Base-by-base conservation (phyloP, 305 asterid genomes). In the Plantago coronopus region DNA sequence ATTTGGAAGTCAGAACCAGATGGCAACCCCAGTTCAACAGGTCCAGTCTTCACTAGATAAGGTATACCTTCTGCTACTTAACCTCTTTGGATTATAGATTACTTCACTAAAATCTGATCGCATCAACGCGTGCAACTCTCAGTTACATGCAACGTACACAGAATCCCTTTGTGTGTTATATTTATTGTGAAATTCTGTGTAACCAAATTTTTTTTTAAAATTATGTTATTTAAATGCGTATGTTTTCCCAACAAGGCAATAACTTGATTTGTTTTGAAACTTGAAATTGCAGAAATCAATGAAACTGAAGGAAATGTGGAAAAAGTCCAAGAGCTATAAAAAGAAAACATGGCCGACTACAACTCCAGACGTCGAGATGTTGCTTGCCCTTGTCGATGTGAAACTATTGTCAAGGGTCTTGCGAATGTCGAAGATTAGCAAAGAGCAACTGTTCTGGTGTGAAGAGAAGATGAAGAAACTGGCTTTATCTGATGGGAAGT, bases 401-500 rank as follows among this genome's bases (percentile, higher is more conserved):
- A 87, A 87, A 69, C 78, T 93, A 40, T 2, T 87, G 63, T 63
- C 71, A 7, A 81, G 95, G 82, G 97, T 79, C 31, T 54, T 87
- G 25, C 63, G 89, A 46, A 79, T 84, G 95, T 66, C 40, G 54
- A 78, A 68, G 68, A 74, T 93, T 5, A 87, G 80, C 79, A 85
- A 79, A 62, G 88, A 85, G 27, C 95, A 89, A 50, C 51, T 87
- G 49, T 66, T 85, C 60, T 93, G 99, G 97, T 87, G 99, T 8
- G 95, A 89, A 63, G 96, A 85, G 38, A 93, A 87, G 89, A 82
- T 79, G 88, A 93, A 89, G 80, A 93, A 82, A 70, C 51, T 89
- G 57, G 79, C 73, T 18, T 54, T 80, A 29, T 29, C 74, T 0
- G 79, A 77, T 20, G 96, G 93, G 17, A 87, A 85, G 74, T 71